phyloP scores from a whole-genome alignment of 768 basidiomycete species.

The Boletus edulis region DNA sequence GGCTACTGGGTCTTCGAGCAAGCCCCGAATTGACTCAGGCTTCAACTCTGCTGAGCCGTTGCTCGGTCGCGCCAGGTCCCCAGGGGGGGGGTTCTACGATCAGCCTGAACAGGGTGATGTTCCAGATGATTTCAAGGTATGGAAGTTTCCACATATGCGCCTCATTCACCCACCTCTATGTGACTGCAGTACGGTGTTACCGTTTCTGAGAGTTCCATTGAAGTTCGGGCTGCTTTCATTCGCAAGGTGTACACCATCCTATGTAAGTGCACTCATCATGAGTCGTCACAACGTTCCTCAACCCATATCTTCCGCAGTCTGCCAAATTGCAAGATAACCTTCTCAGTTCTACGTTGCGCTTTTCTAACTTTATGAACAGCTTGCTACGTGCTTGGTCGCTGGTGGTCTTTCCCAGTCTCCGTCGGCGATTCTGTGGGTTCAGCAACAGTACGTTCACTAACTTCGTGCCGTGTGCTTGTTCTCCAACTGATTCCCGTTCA shows the following conservation, averaged over 20 bases:
- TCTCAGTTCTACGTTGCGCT: not conserved
- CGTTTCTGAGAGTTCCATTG: slow-evolving; percentile 71
- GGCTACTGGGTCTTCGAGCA: slow-evolving; percentile 38
- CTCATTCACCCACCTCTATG: slow-evolving; percentile 2
- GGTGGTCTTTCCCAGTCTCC: slow-evolving; percentile 65
- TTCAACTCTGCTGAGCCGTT: slow-evolving; percentile 54
- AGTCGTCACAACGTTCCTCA: not conserved
- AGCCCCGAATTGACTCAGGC: slow-evolving; percentile 32
- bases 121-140: slow-evolving; percentile 93
- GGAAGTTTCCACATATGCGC: slow-evolving; percentile 8
- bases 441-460: slow-evolving; percentile 51
- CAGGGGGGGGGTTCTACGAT: slow-evolving; percentile 59
- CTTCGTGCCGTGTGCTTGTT: not conserved
- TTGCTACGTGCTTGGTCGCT: slow-evolving; percentile 78
- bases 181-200: slow-evolving; percentile 69
- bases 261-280: slow-evolving; percentile 48
- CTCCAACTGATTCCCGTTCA: slow-evolving; percentile 26
- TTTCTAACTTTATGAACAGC: slow-evolving; percentile 29
- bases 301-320: slow-evolving; percentile 44
- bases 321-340: slow-evolving; percentile 60
- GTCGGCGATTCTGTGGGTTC: slow-evolving; percentile 66
- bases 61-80: slow-evolving; percentile 46
- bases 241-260: slow-evolving; percentile 91
- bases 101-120: slow-evolving; percentile 73
- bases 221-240: slow-evolving; percentile 84